Base-by-base conservation (phyloP, 2,329 filamentous ascomycete species). In the Diplodia sapinea region DNA sequence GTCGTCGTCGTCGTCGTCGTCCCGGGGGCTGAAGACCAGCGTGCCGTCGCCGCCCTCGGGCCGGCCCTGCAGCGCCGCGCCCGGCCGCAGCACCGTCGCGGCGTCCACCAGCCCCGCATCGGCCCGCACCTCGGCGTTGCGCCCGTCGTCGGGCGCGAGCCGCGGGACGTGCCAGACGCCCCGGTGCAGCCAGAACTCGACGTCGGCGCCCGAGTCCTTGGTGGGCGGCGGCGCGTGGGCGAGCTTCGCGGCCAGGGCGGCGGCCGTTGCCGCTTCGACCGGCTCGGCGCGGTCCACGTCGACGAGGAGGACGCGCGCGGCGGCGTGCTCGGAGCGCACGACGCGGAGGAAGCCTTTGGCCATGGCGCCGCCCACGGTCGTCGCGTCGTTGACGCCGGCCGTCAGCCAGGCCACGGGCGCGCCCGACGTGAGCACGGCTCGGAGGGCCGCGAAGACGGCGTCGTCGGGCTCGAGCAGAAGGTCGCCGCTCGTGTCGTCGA, bases 321-420 rank as follows among this genome's bases (percentile, higher is more conserved):
- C n/a, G 7, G 33, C 49, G 8, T 43, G 29, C 49, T 66, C 63
- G 4, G 31, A 55, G n/a, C 63, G 13, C 20, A 57, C 31, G 36
- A 38, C 36, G 17, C 63, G 63, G 1, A 66, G 51, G 26, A 66
- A 47, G n/a, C 63, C 63, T 20, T 55, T 17, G 3, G 33, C 51
- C 51, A 57, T 66, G 6, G 15, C 63, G n/a, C 51, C 63, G 12
- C 13, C 4, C 9, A 49, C n/a, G 36, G 38, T 13, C 38, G 38
- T 40, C 38, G 38, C 38, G 38, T 65, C 31, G 33, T 65, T 65
- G 3, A 65, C 63, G 11, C 63, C 51, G 4, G 29, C n/a, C 11
- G 63, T 66, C 3, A 66, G 20, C 63, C 51, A 66, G 20, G 23
- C 7, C 8, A 17, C 23, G 26, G 50, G 47, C 47, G 7, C 20